Conservation (phyloP, 2,329 filamentous ascomycete genomes). For the Boeremia lycopersici region DNA sequence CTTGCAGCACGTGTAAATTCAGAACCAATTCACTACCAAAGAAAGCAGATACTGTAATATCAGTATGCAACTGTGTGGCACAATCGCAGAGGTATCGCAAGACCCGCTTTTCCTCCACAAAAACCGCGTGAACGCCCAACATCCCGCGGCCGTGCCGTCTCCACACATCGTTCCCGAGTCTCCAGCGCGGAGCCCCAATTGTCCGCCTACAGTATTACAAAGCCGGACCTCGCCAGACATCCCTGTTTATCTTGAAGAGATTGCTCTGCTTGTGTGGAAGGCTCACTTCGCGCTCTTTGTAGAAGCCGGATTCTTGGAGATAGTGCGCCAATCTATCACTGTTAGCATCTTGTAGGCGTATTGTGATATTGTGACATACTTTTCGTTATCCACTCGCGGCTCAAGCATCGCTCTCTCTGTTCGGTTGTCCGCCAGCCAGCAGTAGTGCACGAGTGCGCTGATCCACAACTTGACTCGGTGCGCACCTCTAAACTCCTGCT, state of each 20-base stretch:
- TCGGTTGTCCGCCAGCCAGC: constrained; percentile 75
- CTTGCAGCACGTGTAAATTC: neutral
- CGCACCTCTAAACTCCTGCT: constrained; percentile 87
- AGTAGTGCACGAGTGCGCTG: constrained; percentile 85
- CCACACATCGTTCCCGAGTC: constrained; percentile 6
- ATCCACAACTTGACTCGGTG: constrained; percentile 80
- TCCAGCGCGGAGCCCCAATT: constrained; percentile 10
- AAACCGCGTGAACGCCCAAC: constrained; percentile 21
- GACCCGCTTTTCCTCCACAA: constrained; percentile 29
- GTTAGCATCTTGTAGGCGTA: constrained; percentile 15
- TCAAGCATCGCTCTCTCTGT: constrained; percentile 86
- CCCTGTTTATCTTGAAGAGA: constrained; percentile 78
- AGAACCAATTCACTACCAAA: constrained; percentile 6
- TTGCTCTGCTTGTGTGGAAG: constrained; percentile 95
- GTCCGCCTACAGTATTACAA: constrained; percentile 21
- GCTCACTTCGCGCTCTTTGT: constrained; percentile 82
- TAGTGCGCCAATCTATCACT: constrained; percentile 68
- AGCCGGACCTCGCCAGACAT: constrained; percentile 65
- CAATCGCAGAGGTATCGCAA: constrained; percentile 21
- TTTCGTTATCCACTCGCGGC: constrained; percentile 87
- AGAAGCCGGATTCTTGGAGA: constrained; percentile 76
- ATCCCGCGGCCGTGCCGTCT: constrained; percentile 15
- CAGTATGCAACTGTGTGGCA: neutral
- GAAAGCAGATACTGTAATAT: neutral
- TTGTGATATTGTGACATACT: constrained; percentile 61